Percentiles rank a stretch among this genome's conserved stretches.
Conservation (phyloP, 1,284 basidiomycete species). For the Trichosporon coremiiforme region DNA sequence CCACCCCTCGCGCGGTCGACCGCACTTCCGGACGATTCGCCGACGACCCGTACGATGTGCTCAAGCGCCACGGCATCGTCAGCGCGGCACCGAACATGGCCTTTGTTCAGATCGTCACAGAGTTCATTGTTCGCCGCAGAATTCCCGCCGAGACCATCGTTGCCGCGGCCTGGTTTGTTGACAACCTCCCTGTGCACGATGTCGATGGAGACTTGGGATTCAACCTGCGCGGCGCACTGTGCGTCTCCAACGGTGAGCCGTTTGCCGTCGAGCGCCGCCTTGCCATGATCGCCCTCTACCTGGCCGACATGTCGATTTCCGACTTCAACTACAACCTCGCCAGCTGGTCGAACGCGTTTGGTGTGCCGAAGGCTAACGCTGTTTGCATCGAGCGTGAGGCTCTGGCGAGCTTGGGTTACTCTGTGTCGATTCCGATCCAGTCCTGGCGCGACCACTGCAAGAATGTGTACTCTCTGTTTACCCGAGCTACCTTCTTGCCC, state of each 20-base stretch:
- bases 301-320: slow-evolving; percentile 24
- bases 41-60: slow-evolving; percentile 25
- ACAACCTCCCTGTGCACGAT: slow-evolving; percentile 28
- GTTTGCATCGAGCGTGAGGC: slow-evolving; percentile 22
- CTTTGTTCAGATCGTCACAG: slow-evolving; percentile 21
- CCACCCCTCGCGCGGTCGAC: background rate
- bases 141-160: slow-evolving; percentile 26
- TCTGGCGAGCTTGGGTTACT: slow-evolving; percentile 18
- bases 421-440: slow-evolving; percentile 22
- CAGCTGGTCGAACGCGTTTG: slow-evolving; percentile 20
- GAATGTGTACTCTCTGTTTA: slow-evolving; percentile 22
- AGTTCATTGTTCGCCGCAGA: slow-evolving; percentile 23
- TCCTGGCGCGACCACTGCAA: slow-evolving; percentile 28
- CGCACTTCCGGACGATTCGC: slow-evolving; percentile 6
- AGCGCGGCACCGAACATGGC: slow-evolving; percentile 22
- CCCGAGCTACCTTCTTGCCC: slow-evolving; percentile 10
- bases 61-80: slow-evolving; percentile 21
- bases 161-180: slow-evolving; percentile 28
- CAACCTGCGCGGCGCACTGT: slow-evolving; percentile 14
- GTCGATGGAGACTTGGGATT: slow-evolving; percentile 21
- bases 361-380: slow-evolving; percentile 17
- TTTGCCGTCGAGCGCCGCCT: slow-evolving; percentile 26
- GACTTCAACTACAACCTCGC: slow-evolving; percentile 22
- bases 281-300: slow-evolving; percentile 22
- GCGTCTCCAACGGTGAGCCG: slow-evolving; percentile 23